Evolutionary conservation across 2,329 filamentous ascomycete genomes (phyloP), one percentile per base, ranked within the genome.

Genomic region (Hortaea werneckii): DNA sequence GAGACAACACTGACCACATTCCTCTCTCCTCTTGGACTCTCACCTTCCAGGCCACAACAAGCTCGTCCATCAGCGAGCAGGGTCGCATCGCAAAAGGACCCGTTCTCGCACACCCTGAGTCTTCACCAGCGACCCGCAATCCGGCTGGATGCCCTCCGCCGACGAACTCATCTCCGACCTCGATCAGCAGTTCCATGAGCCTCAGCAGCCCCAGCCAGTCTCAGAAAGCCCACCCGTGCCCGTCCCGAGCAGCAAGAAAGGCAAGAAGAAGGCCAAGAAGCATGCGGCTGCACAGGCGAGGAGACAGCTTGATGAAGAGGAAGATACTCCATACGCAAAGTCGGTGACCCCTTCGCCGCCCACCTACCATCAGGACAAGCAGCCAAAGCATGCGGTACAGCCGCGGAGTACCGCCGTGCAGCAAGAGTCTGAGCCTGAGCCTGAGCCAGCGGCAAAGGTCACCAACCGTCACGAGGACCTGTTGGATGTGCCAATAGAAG

Each of bases 241-340:
- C 49, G 53, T 50, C 44, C 43, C 46, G 11, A 10, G 43, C 45
- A 48, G 44, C 52, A 50, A 46, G 44, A 54, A 50, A 48, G 56
- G 54, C 45, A 60, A 59, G 51, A 57, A 55, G 48, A 60, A 60
- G 49, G 48, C 44, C 29, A 55, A 54, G 50, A 56, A 54, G 43
- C 45, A 55, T 30, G 45, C 32, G 29, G 45, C 37, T 37, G 47
- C 50, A 38, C 41, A 39, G 42, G 41, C 40, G 20, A 45, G 37
- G 44, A 28, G 10, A 35, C 42, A 20, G 46, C 46, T 29, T 11
- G 54, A 59, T 32, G 52, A 51, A 20, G 53, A 56, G 11, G 56
- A 59, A 20, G 56, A 53, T 30, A 54, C 53, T 29, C 45, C 53
- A 5, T 56, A 54, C 42, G 50, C 57, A 29, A 54, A 55, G 35